These are phyloP conservation scores for Alectoria sarmentosa DNA, from an alignment of 495 filamentous ascomycete genomes.

Conservation along the genomic window DNA sequence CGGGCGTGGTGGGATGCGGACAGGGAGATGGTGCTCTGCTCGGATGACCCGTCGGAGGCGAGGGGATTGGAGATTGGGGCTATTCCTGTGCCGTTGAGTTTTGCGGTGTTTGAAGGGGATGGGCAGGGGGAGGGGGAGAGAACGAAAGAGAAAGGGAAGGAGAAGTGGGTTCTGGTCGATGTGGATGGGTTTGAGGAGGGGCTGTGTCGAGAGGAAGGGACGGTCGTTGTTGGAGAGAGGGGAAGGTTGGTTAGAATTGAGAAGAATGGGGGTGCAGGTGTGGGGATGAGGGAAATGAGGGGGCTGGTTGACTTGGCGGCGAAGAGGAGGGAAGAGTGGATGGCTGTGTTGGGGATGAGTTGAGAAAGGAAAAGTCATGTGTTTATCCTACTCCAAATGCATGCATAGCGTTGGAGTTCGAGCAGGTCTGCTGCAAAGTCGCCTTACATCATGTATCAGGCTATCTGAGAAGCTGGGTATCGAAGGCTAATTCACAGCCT, in stretches of 20 bases:
- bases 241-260: conserved; percentile 57
- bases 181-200: conserved; percentile 86
- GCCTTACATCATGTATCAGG: neutral
- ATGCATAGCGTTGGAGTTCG: conserved; percentile 16
- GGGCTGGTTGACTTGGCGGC: conserved; percentile 46
- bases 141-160: conserved; percentile 37
- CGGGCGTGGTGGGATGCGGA: conserved; percentile 81
- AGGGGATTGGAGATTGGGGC: conserved; percentile 42
- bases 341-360: conserved; percentile 37
- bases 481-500: neutral
- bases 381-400: neutral
- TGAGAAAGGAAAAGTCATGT: neutral
- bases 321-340: conserved; percentile 50
- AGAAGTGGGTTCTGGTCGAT: conserved; percentile 75
- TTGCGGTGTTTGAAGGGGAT: conserved; percentile 57
- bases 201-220: conserved; percentile 65
- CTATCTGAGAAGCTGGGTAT: neutral
- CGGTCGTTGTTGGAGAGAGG: conserved; percentile 61
- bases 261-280: conserved; percentile 69
- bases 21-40: conserved; percentile 68
- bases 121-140: conserved; percentile 30
- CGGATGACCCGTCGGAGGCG: conserved; percentile 44
- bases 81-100: conserved; percentile 64
- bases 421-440: neutral
- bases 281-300: conserved; percentile 49